Percentiles rank a stretch among this genome's conserved stretches.
phyloP scores from a whole-genome alignment of 169 alveolate genomes.

The Plasmodium malariae region DNA sequence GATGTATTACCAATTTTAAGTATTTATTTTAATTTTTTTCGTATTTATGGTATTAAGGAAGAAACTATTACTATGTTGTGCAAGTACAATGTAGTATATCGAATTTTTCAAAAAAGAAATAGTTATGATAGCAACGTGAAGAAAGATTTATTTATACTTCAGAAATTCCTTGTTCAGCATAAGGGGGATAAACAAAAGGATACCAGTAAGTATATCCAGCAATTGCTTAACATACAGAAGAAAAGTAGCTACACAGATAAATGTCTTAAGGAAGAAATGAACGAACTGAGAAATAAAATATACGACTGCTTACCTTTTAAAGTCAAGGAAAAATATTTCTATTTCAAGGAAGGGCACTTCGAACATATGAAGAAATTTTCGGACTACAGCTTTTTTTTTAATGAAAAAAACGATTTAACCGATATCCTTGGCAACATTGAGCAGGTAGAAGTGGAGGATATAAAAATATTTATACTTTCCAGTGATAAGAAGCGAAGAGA shows the following conservation, averaged over 20 bases:
- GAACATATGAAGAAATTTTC: conserved; percentile 8
- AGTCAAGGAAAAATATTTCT: neutral
- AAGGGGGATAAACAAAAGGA: neutral
- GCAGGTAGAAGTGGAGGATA: conserved; percentile 6
- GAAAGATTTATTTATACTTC: neutral
- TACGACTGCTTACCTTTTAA: conserved; percentile 6
- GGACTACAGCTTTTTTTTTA: neutral
- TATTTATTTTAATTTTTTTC: conserved; percentile 19
- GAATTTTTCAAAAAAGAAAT: neutral
- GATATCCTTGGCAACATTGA: neutral
- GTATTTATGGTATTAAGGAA: conserved; percentile 6
- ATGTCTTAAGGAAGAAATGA: neutral
- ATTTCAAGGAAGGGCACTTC: conserved; percentile 40
- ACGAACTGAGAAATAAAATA: neutral
- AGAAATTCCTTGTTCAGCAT: neutral
- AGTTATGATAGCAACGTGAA: neutral
- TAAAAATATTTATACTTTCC: conserved; percentile 9
- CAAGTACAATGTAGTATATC: neutral
- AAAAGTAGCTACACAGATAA: neutral
- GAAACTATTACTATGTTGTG: neutral
- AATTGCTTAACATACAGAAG: too few species aligned
- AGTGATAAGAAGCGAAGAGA: neutral
- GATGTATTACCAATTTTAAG: conserved; percentile 12
- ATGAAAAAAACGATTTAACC: neutral
- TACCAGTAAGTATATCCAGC: too few species aligned